Evolutionary conservation across 805 yeast genomes (phyloP), one percentile per base, ranked within the genome.

Genomic region (Zygosaccharomyces bisporus): DNA sequence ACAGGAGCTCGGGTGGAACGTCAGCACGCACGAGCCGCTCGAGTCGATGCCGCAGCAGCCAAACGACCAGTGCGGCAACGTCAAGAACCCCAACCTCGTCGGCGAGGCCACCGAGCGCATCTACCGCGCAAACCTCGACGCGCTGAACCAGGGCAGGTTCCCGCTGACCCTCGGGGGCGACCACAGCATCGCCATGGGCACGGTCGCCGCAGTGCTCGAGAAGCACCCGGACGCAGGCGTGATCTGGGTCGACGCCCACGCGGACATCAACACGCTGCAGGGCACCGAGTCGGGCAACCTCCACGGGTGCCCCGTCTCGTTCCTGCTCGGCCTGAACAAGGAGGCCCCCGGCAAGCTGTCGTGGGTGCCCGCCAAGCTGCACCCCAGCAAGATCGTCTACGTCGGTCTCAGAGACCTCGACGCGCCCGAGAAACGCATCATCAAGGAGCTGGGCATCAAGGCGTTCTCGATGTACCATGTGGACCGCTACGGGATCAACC

Each of bases 231-330:
- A 90, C 55, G 88, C 95, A 20, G 89, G 95, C 58, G 73, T 91
- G 31, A 63, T 91, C 50, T 91, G 99, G 99, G 83, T 91, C 56
- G 99, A 91, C 68, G 99, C 99, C 0, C 99, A 91, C 65, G 96
- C 98, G 14, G 99, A 91, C 65, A 83, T 93, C 63, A 93, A 93
- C 72, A 84, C 97, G 1, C 86, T 96, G 8, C 72, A 73, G 27
- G 79, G 88, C 6, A 81, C 97, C 1, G 83, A 76, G 21, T 80
- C 91, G 6, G 98, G 98, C 33, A 93, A 91, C 66, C 73, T 91
- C 56, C 99, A 91, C 65, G 99, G 99, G 4, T 90, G 97, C 64
- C 99, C 99, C 1, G 88, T 91, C 27, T 79, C 96, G 2, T 93
- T 93, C 62, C 71, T 91, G 45, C 72, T 89, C 77, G 97, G 97